Evolutionary conservation across 2,329 filamentous ascomycete species (phyloP), one percentile per base, ranked within the genome.

Genomic region (Dendrostoma leiphaemia): DNA sequence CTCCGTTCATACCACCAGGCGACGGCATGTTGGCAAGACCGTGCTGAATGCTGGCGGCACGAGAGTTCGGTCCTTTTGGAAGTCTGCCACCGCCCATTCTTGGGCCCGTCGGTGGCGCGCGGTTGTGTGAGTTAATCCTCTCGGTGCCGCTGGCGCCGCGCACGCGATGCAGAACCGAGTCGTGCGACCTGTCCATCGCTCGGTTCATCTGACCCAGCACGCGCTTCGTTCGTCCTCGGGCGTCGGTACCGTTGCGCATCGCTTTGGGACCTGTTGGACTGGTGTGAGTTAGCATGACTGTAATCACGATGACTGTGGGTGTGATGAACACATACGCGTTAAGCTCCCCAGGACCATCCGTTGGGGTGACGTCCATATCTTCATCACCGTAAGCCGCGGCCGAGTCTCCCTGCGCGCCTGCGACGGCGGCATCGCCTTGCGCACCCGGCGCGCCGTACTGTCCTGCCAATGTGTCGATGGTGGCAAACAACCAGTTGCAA

Each of bases 231-330:
- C 90, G 85, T 51, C 83, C 80, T 52, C 79, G 76, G 53, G 80
- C 78, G 51, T 68, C 67, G 63, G 75, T 82, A 49, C 83, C 83
- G 68, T 88, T 90, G 65, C 94, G 89, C 91, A 97, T 96, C 31
- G 92, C 91, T 69, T 92, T 94, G 17, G 94, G 94, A 53, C 93
- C 94, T 48, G 91, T 97, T 9, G 94, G 94, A 66, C 93, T 97
- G 65, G 56, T 64, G 57, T 28, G 37, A 53, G 73, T 82, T 71
- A 82, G 76, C 66, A 61, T 46, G 15, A 8, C 19, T 38, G 6
- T 28, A 19, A 23, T 35, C 43, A 59, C 37, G 38, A 55, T 34
- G 51, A 34, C 52, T 50, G 48, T 48, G 51, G 32, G 32, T 49
- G 51, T 17, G 12, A 32, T 21, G 24, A 19, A 23, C 43, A 78